Conservation (phyloP, 2,329 filamentous ascomycete species). For the Aspergillus transmontanensis region DNA sequence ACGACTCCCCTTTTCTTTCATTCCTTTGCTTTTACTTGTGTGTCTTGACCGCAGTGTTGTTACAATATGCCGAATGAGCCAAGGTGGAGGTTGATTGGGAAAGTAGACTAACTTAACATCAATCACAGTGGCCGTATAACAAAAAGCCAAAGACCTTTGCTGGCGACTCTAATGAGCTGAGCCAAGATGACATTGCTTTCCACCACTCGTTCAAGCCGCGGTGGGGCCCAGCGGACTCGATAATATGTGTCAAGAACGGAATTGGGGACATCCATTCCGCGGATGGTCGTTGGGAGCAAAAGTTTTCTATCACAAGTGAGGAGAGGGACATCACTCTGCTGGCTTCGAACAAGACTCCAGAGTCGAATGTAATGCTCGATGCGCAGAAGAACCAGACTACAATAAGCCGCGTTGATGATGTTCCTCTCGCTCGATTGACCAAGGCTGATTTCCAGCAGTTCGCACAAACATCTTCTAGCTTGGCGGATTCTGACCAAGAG, state of each 20-base stretch:
- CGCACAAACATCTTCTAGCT: slow-evolving; percentile 28
- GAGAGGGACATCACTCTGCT: slow-evolving; percentile 36
- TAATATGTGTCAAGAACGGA: slow-evolving; percentile 64
- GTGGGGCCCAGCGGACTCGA: slow-evolving; percentile 74
- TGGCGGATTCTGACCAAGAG: slow-evolving; percentile 38
- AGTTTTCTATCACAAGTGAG: slow-evolving; percentile 48
- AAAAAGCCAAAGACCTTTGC: slow-evolving; percentile 72
- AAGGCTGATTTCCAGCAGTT: slow-evolving; percentile 38
- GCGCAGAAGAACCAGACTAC: slow-evolving; percentile 37
- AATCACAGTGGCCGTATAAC: slow-evolving; percentile 78
- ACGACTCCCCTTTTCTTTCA: slow-evolving; percentile 60
- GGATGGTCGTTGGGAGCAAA: slow-evolving; percentile 52
- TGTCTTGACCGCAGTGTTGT: neutral
- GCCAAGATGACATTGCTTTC: slow-evolving; percentile 65
- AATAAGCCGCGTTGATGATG: slow-evolving; percentile 56
- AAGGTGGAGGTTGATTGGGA: neutral
- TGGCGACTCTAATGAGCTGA: slow-evolving; percentile 63
- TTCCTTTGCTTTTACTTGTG: slow-evolving; percentile 47
- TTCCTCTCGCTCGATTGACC: slow-evolving; percentile 57
- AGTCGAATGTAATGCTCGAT: slow-evolving; percentile 36
- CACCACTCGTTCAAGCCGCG: slow-evolving; percentile 75
- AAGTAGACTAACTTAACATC: slow-evolving; percentile 10
- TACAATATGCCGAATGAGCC: neutral
- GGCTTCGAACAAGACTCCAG: slow-evolving; percentile 22
- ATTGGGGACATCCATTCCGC: slow-evolving; percentile 23